Base-by-base conservation (phyloP, 768 basidiomycete species). In the Kondoa malvinella region DNA sequence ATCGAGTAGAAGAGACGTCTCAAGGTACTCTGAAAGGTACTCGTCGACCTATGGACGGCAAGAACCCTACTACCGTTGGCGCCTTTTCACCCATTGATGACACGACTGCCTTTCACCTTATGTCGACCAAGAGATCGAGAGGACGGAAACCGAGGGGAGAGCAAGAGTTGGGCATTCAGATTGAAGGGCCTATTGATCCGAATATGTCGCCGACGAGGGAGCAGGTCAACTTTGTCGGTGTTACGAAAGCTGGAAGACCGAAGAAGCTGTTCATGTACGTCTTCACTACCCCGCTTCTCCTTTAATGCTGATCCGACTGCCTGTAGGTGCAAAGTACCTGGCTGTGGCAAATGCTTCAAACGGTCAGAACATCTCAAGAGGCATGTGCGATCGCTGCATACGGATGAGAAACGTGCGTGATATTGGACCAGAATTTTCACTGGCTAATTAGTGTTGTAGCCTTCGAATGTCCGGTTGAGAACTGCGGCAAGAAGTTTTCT, bases 281-380 rank as follows among this genome's bases (percentile, higher is more conserved):
- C 33, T 26, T 57, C 57, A 4, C 4, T 27, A 25, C 21, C 1
- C 2, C 17, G 21, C 15, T 1, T 56, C 14, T 34, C 15, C 25
- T 56, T n/a, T 14, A n/a, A 17, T 17, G 8, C 26, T 31, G 33
- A 1, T 40, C 31, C 8, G 30, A n/a, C 12, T 16, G 8, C n/a
- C 16, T 3, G 1, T 56, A 26, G 29, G 32, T 92, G 89, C 79
- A 82, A 82, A 68, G 88, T 91, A 30, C 82, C 83, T 17, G 89
- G 85, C 3, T 92, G 91, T 76, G 87, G 86, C 57, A 91, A 91
- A 78, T 87, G 85, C 73, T 92, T 94, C 77, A 85, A 86, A 34
- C 81, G 91, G 32, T 86, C 87, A 26, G 91, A 94, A 77, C 91
- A 94, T 76, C 78, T 94, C 71, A 92, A 92, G 81, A 80, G 91